phyloP scores from a whole-genome alignment of 106 monocot genomes.

The Dioscorea dumetorum region DNA sequence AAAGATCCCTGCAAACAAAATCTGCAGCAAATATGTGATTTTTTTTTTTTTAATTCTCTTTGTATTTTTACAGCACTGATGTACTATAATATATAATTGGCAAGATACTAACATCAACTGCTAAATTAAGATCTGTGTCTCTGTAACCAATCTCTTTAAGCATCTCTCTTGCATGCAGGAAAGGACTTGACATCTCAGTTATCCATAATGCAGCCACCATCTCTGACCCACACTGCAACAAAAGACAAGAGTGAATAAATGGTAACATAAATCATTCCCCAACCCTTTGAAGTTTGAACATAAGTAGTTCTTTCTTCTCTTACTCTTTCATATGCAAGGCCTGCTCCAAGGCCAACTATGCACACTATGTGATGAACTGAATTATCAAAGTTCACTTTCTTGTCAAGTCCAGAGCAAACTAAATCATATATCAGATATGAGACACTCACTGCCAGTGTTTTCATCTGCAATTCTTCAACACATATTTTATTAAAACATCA shows the following conservation, averaged over 20 bases:
- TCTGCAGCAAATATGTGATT: constrained; percentile 17
- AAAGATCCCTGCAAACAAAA: constrained; percentile 46
- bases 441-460: constrained; percentile 39
- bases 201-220: constrained; percentile 51
- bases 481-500: not conserved
- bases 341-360: constrained; percentile 54
- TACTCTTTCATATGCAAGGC: constrained; percentile 54
- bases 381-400: constrained; percentile 35
- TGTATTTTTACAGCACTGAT: not conserved
- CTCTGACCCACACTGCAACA: constrained; percentile 50
- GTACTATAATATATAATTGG: not conserved
- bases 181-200: constrained; percentile 68
- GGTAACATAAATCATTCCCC: not conserved
- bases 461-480: constrained; percentile 38
- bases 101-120: constrained; percentile 32
- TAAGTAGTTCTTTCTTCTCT: not conserved
- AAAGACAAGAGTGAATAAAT: not conserved
- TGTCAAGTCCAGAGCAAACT: constrained; percentile 28
- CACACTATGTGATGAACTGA: constrained; percentile 53
- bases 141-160: constrained; percentile 61
- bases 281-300: not conserved
- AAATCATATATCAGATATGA: constrained; percentile 66
- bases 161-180: constrained; percentile 57
- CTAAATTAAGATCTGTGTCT: constrained; percentile 47
- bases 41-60: not conserved